Base-by-base conservation (phyloP, 257 asterid genomes). In the Catharanthus roseus region DNA sequence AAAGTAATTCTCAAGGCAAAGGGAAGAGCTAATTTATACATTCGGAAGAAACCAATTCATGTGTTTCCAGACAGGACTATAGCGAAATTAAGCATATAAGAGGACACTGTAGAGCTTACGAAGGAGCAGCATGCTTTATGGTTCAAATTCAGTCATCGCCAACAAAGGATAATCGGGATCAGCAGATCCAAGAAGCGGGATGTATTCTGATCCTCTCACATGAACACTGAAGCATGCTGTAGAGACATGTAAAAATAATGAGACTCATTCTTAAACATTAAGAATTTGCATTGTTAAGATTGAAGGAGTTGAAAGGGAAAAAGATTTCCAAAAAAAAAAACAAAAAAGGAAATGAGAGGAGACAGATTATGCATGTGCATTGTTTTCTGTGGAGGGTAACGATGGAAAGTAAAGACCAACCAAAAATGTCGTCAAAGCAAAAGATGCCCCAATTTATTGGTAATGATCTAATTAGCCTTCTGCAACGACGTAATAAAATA, bases 151-250 rank as follows among this genome's bases (percentile, higher is more conserved):
- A 2, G 87, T 71, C 61, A 79, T 71, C 38, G 90, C 90, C 54
- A 84, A 68, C 72, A 80, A 74, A 10, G 90, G 75, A 57, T 77
- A 85, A 78, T 75, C 77, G 45, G 91, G 3, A 63, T 86, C 95
- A 67, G 82, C 95, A 36, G 96, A 81, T 78, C 91, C 97, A 57
- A 83, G 85, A 58, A 81, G 85, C 0, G 96, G 98, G 67, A 88
- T 85, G 69, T 91, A 89, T 85, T 93, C 99, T 0, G 95, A 91
- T 65, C 97, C 97, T 82, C 99, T 86, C 21, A 93, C 96, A 78
- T 91, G 97, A 72, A 93, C 99, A 45, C 93, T 80, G 65, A 77
- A 91, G 90, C 97, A 91, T 75, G 99, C 99, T 93, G 96, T 85
- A 84, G 13, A 78, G n/a, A 81, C 34, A 65, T 58, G 42, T 69